Conservation (phyloP, 176 grass and related monocot species). For the Paspalum notatum region DNA sequence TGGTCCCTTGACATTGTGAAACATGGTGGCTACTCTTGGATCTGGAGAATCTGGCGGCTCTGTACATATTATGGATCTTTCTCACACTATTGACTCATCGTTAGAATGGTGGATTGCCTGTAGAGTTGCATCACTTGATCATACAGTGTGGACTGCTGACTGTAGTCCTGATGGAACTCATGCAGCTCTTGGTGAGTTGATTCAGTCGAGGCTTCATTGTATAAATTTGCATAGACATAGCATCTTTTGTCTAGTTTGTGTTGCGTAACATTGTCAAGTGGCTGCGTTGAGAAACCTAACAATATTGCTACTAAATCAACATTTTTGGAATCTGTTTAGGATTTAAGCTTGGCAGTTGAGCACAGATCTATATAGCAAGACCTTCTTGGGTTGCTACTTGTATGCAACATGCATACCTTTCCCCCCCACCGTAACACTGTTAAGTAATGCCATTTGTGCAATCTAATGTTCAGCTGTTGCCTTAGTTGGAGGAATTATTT, state of each 20-base stretch:
- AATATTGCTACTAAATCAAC: neutral
- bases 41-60: slow-evolving; percentile 57
- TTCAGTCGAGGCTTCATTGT: slow-evolving; percentile 7
- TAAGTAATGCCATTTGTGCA: slow-evolving; percentile 2
- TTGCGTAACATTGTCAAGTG: slow-evolving; percentile 30
- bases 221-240: neutral
- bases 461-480: neutral
- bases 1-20: slow-evolving; percentile 58
- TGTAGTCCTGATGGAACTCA: slow-evolving; percentile 54
- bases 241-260: neutral
- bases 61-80: slow-evolving; percentile 62
- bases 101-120: neutral
- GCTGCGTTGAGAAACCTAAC: neutral
- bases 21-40: slow-evolving; percentile 76
- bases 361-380: slow-evolving; percentile 19
- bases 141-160: slow-evolving; percentile 70
- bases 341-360: neutral
- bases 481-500: slow-evolving; percentile 28
- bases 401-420: neutral
- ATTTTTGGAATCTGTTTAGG: neutral
- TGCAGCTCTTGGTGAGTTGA: slow-evolving; percentile 64
- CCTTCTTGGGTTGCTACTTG: neutral
- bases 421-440: neutral
- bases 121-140: slow-evolving; percentile 8
- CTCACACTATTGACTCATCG: slow-evolving; percentile 39